Conservation (phyloP, 805 yeast species). For the Torulaspora indica region DNA sequence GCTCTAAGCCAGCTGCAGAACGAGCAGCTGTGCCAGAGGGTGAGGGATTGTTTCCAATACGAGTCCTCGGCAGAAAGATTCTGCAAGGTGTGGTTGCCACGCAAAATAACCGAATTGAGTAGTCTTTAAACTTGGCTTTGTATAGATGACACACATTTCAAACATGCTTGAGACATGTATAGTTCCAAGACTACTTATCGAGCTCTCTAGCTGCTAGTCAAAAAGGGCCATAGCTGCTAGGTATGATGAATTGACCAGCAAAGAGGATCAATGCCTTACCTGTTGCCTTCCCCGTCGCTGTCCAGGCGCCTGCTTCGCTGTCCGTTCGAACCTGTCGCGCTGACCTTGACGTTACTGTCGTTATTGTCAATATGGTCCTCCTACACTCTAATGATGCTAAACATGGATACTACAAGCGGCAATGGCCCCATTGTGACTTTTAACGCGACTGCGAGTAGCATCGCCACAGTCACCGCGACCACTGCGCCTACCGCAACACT, state of each 20-base stretch:
- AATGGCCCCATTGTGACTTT: not conserved
- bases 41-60: constrained; percentile 12
- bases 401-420: not conserved
- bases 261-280: constrained; percentile 1
- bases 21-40: constrained; percentile 1
- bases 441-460: not conserved
- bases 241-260: not conserved
- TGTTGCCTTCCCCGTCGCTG: constrained; percentile 11
- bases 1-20: constrained; percentile 1
- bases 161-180: constrained; percentile 2
- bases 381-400: constrained; percentile 1
- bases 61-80: constrained; percentile 11
- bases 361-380: constrained; percentile 16
- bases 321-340: constrained; percentile 14
- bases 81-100: constrained; percentile 10
- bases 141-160: constrained; percentile 1
- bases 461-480: constrained; percentile 1
- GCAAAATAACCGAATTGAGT: not conserved
- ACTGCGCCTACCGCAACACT: constrained; percentile 5
- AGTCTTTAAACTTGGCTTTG: not conserved
- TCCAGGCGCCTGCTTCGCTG: constrained; percentile 17
- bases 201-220: not conserved
- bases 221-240: not conserved
- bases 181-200: not conserved
- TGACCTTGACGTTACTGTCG: constrained; percentile 9